Evolutionary conservation across 495 filamentous ascomycete species (phyloP), one percentile per base, ranked within the genome.

Genomic region (Pseudotulostoma volvatum): DNA sequence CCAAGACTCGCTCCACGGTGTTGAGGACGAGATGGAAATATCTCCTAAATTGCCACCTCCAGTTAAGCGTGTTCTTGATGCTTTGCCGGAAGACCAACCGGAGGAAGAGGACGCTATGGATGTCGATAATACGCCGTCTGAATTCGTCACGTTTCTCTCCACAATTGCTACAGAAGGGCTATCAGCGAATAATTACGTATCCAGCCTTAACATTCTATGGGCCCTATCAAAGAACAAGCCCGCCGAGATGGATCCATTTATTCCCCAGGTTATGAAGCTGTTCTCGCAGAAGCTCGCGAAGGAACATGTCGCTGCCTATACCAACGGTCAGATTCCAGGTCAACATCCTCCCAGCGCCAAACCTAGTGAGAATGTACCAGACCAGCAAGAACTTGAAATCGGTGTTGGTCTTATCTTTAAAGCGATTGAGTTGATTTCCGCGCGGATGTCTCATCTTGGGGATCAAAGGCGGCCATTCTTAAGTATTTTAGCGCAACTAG

Each of bases 51-150:
- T 64, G 33, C 55, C 54, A 5, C 77, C 92, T 3, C 76, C 84
- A 9, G 57, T 96, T 38, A 74, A 76, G 47, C 74, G 84, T 33
- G 78, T 95, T 25, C 68, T 99, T 16, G 77, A 93, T 50, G 83
- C 87, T n/a, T 68, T 95, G 20, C 90, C 92, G 5, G 81, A 90
- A 44, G 80, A 87, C 39, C 70, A 78, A 13, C 77, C 78, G 1
- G 93, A 93, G 55, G 84, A 90, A 36, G 83, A 93, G 49, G 84
- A 81, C 18, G 85, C 86, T 16, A 86, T 83, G 44, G 86, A 94
- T 45, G 79, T 81, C 11, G 79, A 84, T 39, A 61, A 71, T 4
- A 63, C 74, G 4, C 66, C 77, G 1, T 81, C 77, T 0, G 81
- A 92, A 51, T 84, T 94, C 44, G 74, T 87, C 36, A 76, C 73